phyloP scores from a whole-genome alignment of 352 stramenopile genomes.

The Phytophthora fragariaefolia region DNA sequence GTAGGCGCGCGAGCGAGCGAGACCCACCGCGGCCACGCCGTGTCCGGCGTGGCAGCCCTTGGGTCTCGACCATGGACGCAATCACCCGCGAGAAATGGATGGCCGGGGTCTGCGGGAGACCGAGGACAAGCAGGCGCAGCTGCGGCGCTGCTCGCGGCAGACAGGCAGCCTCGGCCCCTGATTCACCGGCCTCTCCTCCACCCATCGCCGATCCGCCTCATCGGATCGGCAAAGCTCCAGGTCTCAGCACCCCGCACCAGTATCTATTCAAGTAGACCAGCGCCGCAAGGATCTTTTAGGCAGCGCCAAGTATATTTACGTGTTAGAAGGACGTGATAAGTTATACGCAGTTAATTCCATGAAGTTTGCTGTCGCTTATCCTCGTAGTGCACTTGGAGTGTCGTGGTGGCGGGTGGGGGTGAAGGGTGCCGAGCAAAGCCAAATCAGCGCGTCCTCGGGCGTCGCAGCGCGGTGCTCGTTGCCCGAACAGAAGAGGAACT shows the following conservation, averaged over 20 bases:
- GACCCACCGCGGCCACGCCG: no score
- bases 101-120: constrained; percentile 16
- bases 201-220: constrained; percentile 3
- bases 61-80: constrained; percentile 10
- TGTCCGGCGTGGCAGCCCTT: no score
- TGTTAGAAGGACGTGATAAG: constrained; percentile 46
- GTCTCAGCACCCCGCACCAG: constrained; percentile 16
- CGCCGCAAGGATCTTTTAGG: constrained; percentile 17
- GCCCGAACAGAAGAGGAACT: constrained; percentile 23
- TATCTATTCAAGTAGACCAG: constrained; percentile 43
- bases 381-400: neutral
- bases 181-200: constrained; percentile 26
- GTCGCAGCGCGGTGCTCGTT: constrained; percentile 3
- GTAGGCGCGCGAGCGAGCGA: constrained; percentile 21
- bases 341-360: constrained; percentile 45
- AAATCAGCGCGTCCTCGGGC: neutral
- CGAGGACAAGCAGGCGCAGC: constrained; percentile 29
- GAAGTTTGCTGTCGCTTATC: constrained; percentile 23
- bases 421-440: neutral
- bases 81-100: constrained; percentile 22
- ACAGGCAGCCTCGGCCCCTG: constrained; percentile 14
- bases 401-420: neutral
- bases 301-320: constrained; percentile 41
- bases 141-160: constrained; percentile 27
- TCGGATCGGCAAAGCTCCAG: constrained; percentile 3